Evolutionary conservation across 1,139 yeast species (phyloP), one percentile per base, ranked within the genome.

Genomic region (Suhomyces panamericanus): DNA sequence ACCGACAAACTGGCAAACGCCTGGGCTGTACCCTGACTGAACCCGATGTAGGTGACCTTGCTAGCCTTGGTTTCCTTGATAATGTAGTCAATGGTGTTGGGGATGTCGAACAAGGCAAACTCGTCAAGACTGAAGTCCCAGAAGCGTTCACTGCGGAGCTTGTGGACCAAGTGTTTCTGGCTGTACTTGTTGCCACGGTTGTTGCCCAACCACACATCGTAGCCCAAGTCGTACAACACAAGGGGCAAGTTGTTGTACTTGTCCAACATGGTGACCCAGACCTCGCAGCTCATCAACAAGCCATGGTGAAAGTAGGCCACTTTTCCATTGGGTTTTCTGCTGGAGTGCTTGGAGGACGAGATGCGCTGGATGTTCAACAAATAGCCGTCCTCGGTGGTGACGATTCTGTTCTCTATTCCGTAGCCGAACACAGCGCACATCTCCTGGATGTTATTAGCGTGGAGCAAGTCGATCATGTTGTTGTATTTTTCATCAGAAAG

Each of bases 141-240:
- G 54, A 70, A 74, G 43, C 52, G 49, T 34, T 60, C 67, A 4
- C 68, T 58, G 35, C 60, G 58, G 24, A 85, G 77, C 41, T 70
- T 65, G 15, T 58, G 58, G 36, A 52, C 51, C 40, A 73, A 53
- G 53, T 74, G 78, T 49, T 74, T 73, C 48, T 70, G 76, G 20
- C 93, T 83, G 66, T 89, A 89, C 66, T 89, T 89, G 66, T 89
- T 90, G 20, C 96, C 96, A 43, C 96, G 70, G 58, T 89, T 89
- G 62, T 89, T 89, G 1, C 96, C 96, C 51, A 89, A 67, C 91
- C 95, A 89, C n/a, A 89, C 96, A 59, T 89, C 96, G 61, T 83
- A 89, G 3, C 96, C 96, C 49, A 82, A 62, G 50, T 87, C 91
- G 46, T 85, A 87, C 38, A 91, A 71, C 2, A 80, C 70, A 58